Evolutionary conservation across 164 flowering plant species (phyloP).

Genomic region (Stephania yunnanensis): DNA sequence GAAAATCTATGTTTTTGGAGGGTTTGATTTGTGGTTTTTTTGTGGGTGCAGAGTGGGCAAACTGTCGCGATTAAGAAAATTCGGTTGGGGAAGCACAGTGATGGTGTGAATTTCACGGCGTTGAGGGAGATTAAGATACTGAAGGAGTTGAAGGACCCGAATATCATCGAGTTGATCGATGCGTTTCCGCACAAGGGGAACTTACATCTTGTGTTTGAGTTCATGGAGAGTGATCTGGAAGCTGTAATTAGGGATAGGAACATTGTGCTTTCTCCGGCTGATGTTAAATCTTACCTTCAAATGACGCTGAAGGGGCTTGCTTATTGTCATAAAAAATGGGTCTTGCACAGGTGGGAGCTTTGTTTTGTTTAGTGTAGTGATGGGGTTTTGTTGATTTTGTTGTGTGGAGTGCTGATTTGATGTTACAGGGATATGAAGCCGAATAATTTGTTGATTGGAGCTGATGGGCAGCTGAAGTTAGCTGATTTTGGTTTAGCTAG

Average conservation of each 20-base stretch:
- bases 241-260: conserved; percentile 92
- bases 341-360: conserved; percentile 64
- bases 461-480: conserved; percentile 82
- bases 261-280: conserved; percentile 86
- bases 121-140: conserved; percentile 90
- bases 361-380: neutral
- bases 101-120: conserved; percentile 95
- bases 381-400: neutral
- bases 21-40: conserved; percentile 1
- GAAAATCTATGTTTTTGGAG: neutral
- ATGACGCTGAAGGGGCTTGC: conserved; percentile 97
- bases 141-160: conserved; percentile 86
- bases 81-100: conserved; percentile 86
- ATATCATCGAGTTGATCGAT: conserved; percentile 87
- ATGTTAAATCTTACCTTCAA: conserved; percentile 79
- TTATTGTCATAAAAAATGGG: conserved; percentile 92
- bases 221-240: conserved; percentile 97
- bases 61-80: conserved; percentile 94
- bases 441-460: conserved; percentile 82
- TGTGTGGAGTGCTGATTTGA: conserved; percentile 5
- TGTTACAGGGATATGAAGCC: conserved; percentile 96
- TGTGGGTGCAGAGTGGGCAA: conserved; percentile 58
- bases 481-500: conserved; percentile 98
- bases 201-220: conserved; percentile 93
- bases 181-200: conserved; percentile 95